Evolutionary conservation across 2,329 filamentous ascomycete species (phyloP), one percentile per base, ranked within the genome.

Genomic region (Penicillium fuscoglaucum): DNA sequence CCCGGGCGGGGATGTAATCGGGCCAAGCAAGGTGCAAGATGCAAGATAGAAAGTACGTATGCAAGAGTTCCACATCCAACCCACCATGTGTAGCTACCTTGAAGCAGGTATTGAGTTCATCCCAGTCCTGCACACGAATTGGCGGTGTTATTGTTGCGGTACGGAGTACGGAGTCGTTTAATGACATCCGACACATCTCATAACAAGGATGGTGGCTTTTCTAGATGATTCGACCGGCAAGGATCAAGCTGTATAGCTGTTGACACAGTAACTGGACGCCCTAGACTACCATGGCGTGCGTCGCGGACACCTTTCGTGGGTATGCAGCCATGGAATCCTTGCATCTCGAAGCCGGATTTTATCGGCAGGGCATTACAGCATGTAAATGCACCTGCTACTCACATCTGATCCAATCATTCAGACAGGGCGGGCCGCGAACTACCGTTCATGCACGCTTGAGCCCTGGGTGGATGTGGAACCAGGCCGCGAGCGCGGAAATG

Each of bases 391-490:
- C 40, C 24, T 29, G 54, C 48, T 51, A 33, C 46, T 45, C 12
- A 19, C 19, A 19, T 53, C 21, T 48, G 21, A 24, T 48, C 55
- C 55, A 54, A 48, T 54, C 44, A 37, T 15, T 15, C 4, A 3
- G 39, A 10, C 13, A 54, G 39, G 50, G 44, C 51, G 44, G 24
- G 43, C 51, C 60, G 55, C 59, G 52, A 64, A 64, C 63, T 40
- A 48, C 47, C 47, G 63, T 67, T 67, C 63, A 67, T 65, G 65
- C 61, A 65, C 31, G 52, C 58, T 59, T 59, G 51, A 54, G 40
- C 35, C 54, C 45, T 45, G 33, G 46, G 48, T 37, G 28, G 10
- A 55, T 44, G 28, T 47, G 6, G 52, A 26, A 51, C 29, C 33
- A 59, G 41, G 19, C 43, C 15, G 29, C 35, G 26, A 26, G 28